Base-by-base conservation (phyloP, 306 rosid genomes). In the Biancaea sappan region DNA sequence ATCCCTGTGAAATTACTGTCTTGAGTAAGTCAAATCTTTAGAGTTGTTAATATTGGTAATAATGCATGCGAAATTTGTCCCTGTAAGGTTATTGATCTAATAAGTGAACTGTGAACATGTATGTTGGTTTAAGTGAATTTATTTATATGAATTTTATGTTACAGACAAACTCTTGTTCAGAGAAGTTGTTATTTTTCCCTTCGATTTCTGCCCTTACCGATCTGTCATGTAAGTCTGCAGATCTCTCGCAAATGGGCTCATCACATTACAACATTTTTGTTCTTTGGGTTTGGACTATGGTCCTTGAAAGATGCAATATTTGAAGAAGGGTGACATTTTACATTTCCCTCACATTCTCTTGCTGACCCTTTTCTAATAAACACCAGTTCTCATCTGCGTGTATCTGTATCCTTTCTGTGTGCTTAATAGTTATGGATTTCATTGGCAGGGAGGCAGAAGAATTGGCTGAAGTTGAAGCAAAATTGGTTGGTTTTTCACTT, bases 381-480 rank as follows among this genome's bases (percentile, higher is more conserved):
- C 24, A 10, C 9, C 38, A 41, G 48, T 19, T 75, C 32, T 37
- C 31, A 32, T 71, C 31, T 71, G 61, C 74, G 16, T 41, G 9
- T 46, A 24, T 38, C 31, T 41, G 9, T 46, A 24, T 38, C 31
- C 41, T 71, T 59, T 72, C 2, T 35, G 38, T 63, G 29, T 41
- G 22, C 59, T 56, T 44, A 9, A 62, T 60, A 44, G 21, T 48
- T 73, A 22, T 77, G 79, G 51, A 43, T 79, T 82, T 89, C 66
- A 40, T 74, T 64, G 50, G 18, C 88, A 94, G 96, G 83, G 98
- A 89, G 26, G 43, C 83, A 4, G 97, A 90, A 77, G 96, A 94
- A 67, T 79, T 94, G 67, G 97, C 96, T 74, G 98, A 94, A 90
- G 98, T 90, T 64, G 97, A 94, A 90, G 97, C 90, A 37, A 26